A percentile compares a stretch with the other conserved stretches of the same genome.
These are phyloP conservation scores for Dryadomyces quercus-mongolicae DNA, from an alignment of 2,329 filamentous ascomycete genomes.

Conservation along the genomic window DNA sequence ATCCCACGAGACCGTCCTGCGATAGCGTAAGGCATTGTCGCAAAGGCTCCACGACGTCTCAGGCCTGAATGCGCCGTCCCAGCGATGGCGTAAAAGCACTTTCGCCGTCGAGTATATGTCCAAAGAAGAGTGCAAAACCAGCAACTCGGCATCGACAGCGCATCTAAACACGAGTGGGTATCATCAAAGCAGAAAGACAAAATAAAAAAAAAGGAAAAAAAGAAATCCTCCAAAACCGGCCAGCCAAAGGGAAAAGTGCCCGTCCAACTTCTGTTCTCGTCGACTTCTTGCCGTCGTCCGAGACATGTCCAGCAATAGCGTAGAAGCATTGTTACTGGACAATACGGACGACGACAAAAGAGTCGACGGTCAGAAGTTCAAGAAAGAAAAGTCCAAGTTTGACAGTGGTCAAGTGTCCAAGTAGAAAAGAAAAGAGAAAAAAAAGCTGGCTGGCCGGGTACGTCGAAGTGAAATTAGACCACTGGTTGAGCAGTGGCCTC, in stretches of 20 bases:
- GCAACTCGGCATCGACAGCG: constrained; percentile 26
- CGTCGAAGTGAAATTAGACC: background rate
- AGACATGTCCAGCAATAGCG: constrained; percentile 22
- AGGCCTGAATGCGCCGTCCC: constrained; percentile 27
- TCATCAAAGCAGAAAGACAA: constrained; percentile 23
- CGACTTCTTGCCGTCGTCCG: background rate
- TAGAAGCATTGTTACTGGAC: constrained; percentile 24
- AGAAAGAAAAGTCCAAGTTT: background rate
- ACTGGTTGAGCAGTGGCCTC: background rate
- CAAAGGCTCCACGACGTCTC: constrained; percentile 10
- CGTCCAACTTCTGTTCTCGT: background rate
- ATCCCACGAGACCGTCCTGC: constrained; percentile 13
- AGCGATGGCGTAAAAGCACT: constrained; percentile 44
- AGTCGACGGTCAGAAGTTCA: background rate
- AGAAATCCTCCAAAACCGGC: constrained; percentile 10
- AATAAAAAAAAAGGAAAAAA: constrained; percentile 13
- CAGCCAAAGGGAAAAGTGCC: constrained; percentile 2
- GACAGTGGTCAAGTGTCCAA: no score
- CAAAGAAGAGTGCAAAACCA: constrained; percentile 3
- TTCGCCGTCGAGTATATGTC: constrained; percentile 34
- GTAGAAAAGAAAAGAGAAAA: background rate
- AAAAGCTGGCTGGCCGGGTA: background rate
- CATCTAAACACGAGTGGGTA: constrained; percentile 42
- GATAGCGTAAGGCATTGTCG: constrained; percentile 15
- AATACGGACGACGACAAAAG: background rate